These are phyloP conservation scores for Parietaria judaica DNA, from an alignment of 306 rosid species.

Conservation along the genomic window DNA sequence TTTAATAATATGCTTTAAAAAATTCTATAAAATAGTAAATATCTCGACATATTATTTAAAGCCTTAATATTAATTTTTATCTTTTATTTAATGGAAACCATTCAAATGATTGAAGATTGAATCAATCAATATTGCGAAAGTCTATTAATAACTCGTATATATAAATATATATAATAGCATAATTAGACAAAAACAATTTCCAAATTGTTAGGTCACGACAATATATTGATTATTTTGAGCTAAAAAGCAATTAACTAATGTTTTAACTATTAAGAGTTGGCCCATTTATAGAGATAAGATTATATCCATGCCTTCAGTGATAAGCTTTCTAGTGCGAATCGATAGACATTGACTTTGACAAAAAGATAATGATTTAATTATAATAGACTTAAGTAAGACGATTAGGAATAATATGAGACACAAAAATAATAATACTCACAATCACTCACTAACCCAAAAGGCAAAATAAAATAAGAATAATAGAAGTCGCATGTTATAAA, in stretches of 20 bases:
- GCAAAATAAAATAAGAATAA: conserved; percentile 9
- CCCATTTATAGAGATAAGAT: conserved; percentile 1
- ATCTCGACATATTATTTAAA: too few relatives aligned
- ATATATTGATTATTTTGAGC: not conserved
- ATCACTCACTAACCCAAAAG: conserved; percentile 23
- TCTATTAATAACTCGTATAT: too few relatives aligned
- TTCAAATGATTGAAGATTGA: too few relatives aligned
- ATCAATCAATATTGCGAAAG: too few relatives aligned
- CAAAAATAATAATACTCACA: conserved; percentile 9
- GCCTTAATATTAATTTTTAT: too few relatives aligned
- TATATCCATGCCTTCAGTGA: conserved; percentile 23
- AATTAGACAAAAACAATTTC: not conserved
- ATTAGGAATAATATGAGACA: conserved; percentile 29
- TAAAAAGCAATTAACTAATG: too few relatives aligned
- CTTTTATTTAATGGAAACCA: too few relatives aligned
- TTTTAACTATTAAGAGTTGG: conserved; percentile 1
- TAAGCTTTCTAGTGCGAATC: conserved; percentile 35
- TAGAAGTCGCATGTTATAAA: conserved; percentile 12
- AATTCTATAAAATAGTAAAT: too few relatives aligned
- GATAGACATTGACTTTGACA: conserved; percentile 42
- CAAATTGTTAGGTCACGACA: conserved; percentile 6
- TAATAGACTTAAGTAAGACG: conserved; percentile 18
- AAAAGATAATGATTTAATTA: conserved; percentile 11
- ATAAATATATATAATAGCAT: too few relatives aligned
- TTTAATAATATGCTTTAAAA: too few relatives aligned